Conservation (phyloP, 179 eudicot species). For the Beta macrorhiza region DNA sequence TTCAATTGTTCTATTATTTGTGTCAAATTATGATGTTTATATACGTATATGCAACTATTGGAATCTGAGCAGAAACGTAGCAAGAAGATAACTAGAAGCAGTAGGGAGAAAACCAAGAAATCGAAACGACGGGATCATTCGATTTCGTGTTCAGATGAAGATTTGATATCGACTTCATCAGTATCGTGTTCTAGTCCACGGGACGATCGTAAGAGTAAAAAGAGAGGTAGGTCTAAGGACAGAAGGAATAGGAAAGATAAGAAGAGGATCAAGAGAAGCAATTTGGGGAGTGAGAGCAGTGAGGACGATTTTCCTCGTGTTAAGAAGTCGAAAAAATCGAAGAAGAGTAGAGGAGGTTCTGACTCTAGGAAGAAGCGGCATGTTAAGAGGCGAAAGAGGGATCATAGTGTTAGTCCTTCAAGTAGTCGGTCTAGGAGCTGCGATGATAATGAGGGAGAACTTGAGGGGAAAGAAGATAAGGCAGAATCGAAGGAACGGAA, state of each 20-base stretch:
- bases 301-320: conserved; percentile 29
- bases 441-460: conserved; percentile 33
- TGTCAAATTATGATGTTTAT: conserved; percentile 13
- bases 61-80: conserved; percentile 42
- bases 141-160: conserved; percentile 44
- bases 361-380: conserved; percentile 43
- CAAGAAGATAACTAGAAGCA: conserved; percentile 54
- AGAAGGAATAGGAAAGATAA: conserved; percentile 45
- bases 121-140: conserved; percentile 38
- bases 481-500: conserved; percentile 28
- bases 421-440: conserved; percentile 50
- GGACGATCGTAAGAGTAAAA: conserved; percentile 37
- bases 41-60: conserved; percentile 14
- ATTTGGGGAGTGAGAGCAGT: conserved; percentile 36
- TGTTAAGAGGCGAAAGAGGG: conserved; percentile 51
- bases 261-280: conserved; percentile 44
- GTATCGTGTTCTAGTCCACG: conserved; percentile 37
- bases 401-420: conserved; percentile 46
- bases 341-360: conserved; percentile 32
- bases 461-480: conserved; percentile 27
- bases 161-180: conserved; percentile 32
- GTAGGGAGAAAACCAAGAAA: conserved; percentile 60
- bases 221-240: conserved; percentile 46
- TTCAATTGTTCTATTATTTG: background rate
- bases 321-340: conserved; percentile 51